These are phyloP conservation scores for Xylaria bambusicola DNA, from an alignment of 495 filamentous ascomycete genomes.

Conservation along the genomic window DNA sequence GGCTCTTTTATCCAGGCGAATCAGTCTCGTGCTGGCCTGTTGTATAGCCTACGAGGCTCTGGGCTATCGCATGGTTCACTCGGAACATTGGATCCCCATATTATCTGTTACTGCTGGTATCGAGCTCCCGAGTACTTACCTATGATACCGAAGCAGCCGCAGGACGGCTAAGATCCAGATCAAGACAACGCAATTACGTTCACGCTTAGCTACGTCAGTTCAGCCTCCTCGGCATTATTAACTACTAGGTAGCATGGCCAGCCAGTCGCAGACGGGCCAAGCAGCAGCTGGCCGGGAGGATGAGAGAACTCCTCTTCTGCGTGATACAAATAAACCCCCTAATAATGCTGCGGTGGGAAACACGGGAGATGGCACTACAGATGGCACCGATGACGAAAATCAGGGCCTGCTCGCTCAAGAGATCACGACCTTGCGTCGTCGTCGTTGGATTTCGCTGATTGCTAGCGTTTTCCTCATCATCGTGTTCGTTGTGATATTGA, in stretches of 20 bases:
- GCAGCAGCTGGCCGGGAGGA: not conserved
- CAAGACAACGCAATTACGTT: not conserved
- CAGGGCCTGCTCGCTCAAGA: slow-evolving; percentile 15
- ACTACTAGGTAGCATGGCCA: slow-evolving; percentile 10
- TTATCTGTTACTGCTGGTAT: too few species aligned
- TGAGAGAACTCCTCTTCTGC: slow-evolving; percentile 18
- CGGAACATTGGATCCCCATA: too few species aligned
- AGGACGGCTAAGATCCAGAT: too few species aligned
- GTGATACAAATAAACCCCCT: not conserved
- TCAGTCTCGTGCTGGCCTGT: not conserved
- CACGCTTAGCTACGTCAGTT: slow-evolving; percentile 1
- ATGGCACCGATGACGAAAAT: slow-evolving; percentile 15
- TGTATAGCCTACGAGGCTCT: not conserved
- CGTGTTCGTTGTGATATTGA: slow-evolving; percentile 30
- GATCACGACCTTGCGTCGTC: slow-evolving; percentile 27
- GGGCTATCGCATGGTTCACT: not conserved
- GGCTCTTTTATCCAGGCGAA: slow-evolving; percentile 10
- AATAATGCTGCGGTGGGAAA: not conserved
- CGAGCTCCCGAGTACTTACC: too few species aligned
- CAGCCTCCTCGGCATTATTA: not conserved
- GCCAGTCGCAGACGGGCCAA: slow-evolving; percentile 1
- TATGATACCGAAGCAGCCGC: too few species aligned
- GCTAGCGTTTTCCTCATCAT: slow-evolving; percentile 29
- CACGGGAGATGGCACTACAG: slow-evolving; percentile 7
- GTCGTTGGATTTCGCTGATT: slow-evolving; percentile 36